These are phyloP conservation scores for Mycena kentingensis DNA, from an alignment of 768 basidiomycete genomes.

Conservation along the genomic window DNA sequence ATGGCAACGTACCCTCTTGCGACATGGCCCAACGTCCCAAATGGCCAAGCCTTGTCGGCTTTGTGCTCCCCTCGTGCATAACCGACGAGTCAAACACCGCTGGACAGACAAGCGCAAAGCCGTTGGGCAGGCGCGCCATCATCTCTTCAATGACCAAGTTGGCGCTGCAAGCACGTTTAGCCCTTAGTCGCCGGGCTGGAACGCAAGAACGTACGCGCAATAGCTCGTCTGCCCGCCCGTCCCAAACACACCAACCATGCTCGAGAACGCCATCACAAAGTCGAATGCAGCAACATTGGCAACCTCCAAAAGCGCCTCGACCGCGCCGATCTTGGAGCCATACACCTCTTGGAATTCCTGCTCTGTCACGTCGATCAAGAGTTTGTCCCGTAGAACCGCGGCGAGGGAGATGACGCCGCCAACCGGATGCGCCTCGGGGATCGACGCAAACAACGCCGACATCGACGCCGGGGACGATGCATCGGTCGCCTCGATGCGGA, in stretches of 20 bases:
- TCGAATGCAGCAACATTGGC: neutral
- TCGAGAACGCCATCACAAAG: constrained; percentile 1
- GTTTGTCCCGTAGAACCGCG: neutral
- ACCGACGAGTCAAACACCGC: neutral
- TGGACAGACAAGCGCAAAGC: neutral
- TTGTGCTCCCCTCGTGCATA: neutral
- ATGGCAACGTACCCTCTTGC: neutral
- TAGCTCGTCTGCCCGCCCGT: constrained; percentile 4
- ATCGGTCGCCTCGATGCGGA: neutral
- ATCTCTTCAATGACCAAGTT: neutral
- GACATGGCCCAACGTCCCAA: neutral
- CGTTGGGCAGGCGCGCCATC: neutral
- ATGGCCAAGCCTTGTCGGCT: neutral
- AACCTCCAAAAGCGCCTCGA: neutral
- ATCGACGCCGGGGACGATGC: neutral
- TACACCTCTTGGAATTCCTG: neutral
- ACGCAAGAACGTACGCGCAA: neutral
- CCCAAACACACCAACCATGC: neutral
- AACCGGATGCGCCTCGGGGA: neutral
- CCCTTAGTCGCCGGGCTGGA: neutral
- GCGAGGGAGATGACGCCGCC: neutral
- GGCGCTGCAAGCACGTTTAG: neutral
- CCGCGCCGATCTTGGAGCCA: neutral
- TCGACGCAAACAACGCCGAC: neutral
- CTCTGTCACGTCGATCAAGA: neutral